Evolutionary conservation across 345 rosid species (phyloP).

Genomic region (Brassica nigra): DNA sequence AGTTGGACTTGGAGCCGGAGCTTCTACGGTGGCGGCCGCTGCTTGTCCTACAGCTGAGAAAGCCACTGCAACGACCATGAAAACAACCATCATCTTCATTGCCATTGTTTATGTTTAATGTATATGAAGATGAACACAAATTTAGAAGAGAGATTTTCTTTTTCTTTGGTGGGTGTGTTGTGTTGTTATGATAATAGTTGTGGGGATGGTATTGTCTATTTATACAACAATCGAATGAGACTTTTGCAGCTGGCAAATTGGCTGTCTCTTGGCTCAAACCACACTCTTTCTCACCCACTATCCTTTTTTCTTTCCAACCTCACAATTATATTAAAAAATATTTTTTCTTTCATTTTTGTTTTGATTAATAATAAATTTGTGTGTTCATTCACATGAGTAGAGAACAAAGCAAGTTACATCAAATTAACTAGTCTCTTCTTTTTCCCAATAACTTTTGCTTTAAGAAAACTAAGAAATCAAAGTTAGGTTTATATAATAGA

Average conservation of each 20-base stretch:
- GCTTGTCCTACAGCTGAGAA: slow-evolving; percentile 34
- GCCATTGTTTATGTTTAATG: slow-evolving; percentile 31
- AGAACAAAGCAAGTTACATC: slow-evolving; percentile 5
- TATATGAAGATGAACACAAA: slow-evolving; percentile 12
- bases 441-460: background rate
- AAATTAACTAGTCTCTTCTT: background rate
- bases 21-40: slow-evolving; percentile 31
- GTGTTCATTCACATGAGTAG: slow-evolving; percentile 5
- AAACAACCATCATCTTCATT: slow-evolving; percentile 38
- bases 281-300: slow-evolving; percentile 39
- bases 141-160: background rate
- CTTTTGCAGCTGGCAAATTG: slow-evolving; percentile 39
- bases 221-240: slow-evolving; percentile 20
- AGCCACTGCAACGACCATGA: slow-evolving; percentile 32
- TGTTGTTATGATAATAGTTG: slow-evolving; percentile 27
- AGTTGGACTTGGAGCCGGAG: slow-evolving; percentile 48
- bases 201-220: slow-evolving; percentile 36
- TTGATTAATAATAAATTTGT: background rate
- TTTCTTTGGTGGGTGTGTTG: background rate
- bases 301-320: slow-evolving; percentile 40
- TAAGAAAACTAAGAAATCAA: background rate
- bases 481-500: background rate
- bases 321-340: background rate
- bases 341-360: background rate
- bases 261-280: slow-evolving; percentile 28